Base-by-base conservation (phyloP, 2,329 filamentous ascomycete species). In the Clonostachys rosea region DNA sequence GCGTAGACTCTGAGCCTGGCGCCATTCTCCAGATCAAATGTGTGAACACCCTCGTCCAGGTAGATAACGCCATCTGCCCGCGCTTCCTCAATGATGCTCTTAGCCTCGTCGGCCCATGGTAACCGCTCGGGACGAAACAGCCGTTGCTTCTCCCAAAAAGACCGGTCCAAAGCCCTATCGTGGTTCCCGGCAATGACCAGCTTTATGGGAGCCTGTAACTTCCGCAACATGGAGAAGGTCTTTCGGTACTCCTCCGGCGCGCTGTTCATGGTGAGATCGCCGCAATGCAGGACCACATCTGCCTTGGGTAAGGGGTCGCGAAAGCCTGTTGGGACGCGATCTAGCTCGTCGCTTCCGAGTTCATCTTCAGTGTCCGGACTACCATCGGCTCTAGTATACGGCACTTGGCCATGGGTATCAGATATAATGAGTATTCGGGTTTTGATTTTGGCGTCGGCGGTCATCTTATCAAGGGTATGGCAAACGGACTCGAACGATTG, bases 131-230 rank as follows among this genome's bases (percentile, higher is more conserved):
- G 5, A 30, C 24, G 24, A 30, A 30, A 30, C 24, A 30, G 24
- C 24, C 24, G 24, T 30, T 30, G 24, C 17, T 16, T 7, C 10
- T 24, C 16, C 40, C 50, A 59, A 45, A 48, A 58, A 7, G 40
- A 24, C 13, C 50, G 43, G 30, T 77, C 68, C 39, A 75, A 60
- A 0, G 61, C 70, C 42, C 70, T 66, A 53, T 82, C 76, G 52
- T 81, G 77, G 49, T 80, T 81, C 3, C 78, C 76, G 3, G 76
- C 68, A 49, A 82, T 79, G 40, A 73, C 67, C 5, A 81, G 63
- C 51, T 79, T 81, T 7, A 81, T 61, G 0, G 73, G 70, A 2
- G 76, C 74, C 6, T 66, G 52, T n/a, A 78, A 56, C 2, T 48
- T 45, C 5, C 65, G 56, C 5, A 82, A 60, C 36, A 73, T 57